Evolutionary conservation across 192 early-diverging fungal genomes (phyloP), one percentile per base, ranked within the genome.

Genomic region (Coemansia sp.): DNA sequence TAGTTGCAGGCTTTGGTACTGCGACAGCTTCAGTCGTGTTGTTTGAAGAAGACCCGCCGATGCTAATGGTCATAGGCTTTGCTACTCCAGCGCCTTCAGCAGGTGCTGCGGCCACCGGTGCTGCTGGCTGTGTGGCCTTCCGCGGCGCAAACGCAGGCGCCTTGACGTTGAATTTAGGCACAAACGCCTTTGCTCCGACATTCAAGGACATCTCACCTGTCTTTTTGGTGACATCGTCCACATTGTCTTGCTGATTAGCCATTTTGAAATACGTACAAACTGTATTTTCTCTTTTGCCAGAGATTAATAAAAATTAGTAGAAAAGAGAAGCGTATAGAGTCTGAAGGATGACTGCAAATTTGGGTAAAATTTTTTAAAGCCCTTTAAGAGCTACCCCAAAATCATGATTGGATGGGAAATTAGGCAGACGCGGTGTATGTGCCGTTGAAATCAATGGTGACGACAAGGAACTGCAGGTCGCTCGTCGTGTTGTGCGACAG

Each of bases 391-490:
- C 38, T 43, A 19, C 32, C 32, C 32, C 32, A 32, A 32, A 45
- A 41, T 22, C 23, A 16, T 43, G 39, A 35, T 41, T 24, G 56
- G 19, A 5, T 58, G 37, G 26, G 18, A 22, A 22, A 37, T 26
- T 16, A 47, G 27, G 20, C 16, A 26, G 27, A 12, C n/a, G 18
- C 20, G 0, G 64, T 58, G 55, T 92, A 93, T 26, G 78, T 78
- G 48, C 85, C 85, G 67, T 96, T 96, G 65, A 93, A 96, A 64
- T 96, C 87, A 49, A 96, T 74, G 1, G 91, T 82, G 43, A 91
- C 87, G 22, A 85, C 86, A 54, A 94, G 78, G 58, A 87, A 89
- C 57, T 88, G 75, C 24, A 94, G 74, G 56, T 93, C 87, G 23
- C 85, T 87, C 39, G 90, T 88, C 6, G 87, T 81, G 62, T 89